Base-by-base conservation (phyloP, 2,329 filamentous ascomycete genomes). In the Neoarthrinium moseri region DNA sequence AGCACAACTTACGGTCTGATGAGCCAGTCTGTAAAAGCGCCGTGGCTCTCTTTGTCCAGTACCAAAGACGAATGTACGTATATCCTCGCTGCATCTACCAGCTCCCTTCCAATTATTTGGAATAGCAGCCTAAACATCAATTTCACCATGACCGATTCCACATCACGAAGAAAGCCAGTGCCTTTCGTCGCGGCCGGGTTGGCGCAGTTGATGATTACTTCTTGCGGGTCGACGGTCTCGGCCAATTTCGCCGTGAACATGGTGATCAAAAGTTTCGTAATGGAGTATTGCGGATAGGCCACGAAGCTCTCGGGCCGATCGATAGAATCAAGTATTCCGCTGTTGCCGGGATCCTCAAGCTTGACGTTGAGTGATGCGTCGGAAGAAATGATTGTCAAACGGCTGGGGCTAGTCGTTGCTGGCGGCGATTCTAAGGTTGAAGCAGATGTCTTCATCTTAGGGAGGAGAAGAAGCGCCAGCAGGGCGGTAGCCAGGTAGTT, bases 1-100 rank as follows among this genome's bases (percentile, higher is more conserved):
- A n/a, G 7, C n/a, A n/a, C 12, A 8, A 59, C 58, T 56, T 48
- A 60, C 57, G 58, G 48, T 24, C 42, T 27, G 29, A 60, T 46
- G 10, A 49, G 18, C 49, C 46, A 57, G 10, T 59, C 54, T 2
- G 46, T 49, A 24, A 48, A 56, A 6, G 49, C 47, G 3, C 58
- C 56, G 42, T 61, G 58, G 15, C 48, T 54, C 18, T 57, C 57
- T 41, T 48, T 45, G 3, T 53, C 56, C 13, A 49, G 43, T 2
- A 57, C 52, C 2, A 51, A 29, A 8, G 43, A 46, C 13, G 57
- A 44, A 39, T 60, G 44, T 5, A 59, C 30, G 22, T 58, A 56
- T 26, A 39, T 41, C 46, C 52, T 52, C 13, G 51, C 49, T n/a
- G 49, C 55, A 11, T 54, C 39, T 20, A 30, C 24, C n/a, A 51